These are phyloP conservation scores for Corymbia maculata DNA, from an alignment of 345 rosid genomes.

Conservation along the genomic window DNA sequence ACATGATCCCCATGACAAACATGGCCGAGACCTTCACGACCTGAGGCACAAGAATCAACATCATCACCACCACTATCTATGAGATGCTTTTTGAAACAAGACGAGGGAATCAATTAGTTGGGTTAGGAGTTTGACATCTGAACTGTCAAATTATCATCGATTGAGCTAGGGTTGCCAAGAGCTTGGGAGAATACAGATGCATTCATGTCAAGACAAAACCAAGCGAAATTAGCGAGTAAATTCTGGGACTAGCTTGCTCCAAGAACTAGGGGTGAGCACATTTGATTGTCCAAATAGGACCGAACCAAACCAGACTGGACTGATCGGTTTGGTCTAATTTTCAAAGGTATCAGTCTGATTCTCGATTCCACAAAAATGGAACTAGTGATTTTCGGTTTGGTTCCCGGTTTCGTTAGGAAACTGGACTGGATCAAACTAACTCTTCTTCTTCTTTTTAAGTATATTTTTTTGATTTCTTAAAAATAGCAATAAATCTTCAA, in stretches of 20 bases:
- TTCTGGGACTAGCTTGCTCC: background rate
- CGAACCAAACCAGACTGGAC: too few species aligned
- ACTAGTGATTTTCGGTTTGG: too few species aligned
- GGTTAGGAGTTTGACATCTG: conserved; percentile 16
- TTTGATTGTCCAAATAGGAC: too few species aligned
- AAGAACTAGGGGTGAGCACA: too few species aligned
- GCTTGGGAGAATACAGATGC: conserved; percentile 21
- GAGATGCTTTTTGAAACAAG: background rate
- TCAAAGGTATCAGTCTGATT: too few species aligned
- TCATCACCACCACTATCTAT: background rate
- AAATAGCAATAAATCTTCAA: too few species aligned
- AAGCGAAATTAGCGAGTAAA: background rate
- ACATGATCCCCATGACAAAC: conserved; percentile 23
- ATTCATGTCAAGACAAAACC: background rate
- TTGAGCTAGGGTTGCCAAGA: conserved; percentile 29
- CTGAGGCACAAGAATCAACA: background rate
- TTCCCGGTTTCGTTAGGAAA: too few species aligned
- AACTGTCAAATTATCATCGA: conserved; percentile 25
- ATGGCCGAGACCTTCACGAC: conserved; percentile 17
- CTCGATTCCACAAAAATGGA: too few species aligned
- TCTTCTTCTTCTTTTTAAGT: too few species aligned
- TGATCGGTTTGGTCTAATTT: too few species aligned
- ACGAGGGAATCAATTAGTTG: background rate
- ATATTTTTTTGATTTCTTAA: too few species aligned
- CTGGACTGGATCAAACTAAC: too few species aligned